Conservation (phyloP, 768 basidiomycete species). For the Candolleomyces aberdarensis region DNA sequence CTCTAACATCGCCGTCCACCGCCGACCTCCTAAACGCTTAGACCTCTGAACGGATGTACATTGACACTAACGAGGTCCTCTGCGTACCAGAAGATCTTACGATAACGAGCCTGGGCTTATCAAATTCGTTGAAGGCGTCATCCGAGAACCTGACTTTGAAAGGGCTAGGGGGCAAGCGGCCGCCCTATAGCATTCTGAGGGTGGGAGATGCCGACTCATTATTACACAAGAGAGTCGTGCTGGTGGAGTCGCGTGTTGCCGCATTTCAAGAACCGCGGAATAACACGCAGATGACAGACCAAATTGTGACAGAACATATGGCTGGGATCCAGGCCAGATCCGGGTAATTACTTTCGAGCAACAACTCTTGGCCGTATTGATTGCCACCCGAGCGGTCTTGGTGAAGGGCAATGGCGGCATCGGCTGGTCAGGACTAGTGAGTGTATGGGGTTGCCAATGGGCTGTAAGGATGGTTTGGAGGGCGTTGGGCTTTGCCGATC, state of each 20-base stretch:
- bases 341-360: constrained; percentile 53
- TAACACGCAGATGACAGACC: constrained; percentile 48
- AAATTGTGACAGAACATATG: constrained; percentile 62
- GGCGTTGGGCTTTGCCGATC: constrained; percentile 42
- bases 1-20: constrained; percentile 44
- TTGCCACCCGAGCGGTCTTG: constrained; percentile 53
- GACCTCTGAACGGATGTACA: constrained; percentile 68
- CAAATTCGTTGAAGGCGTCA: constrained; percentile 68
- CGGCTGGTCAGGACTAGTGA: constrained; percentile 52
- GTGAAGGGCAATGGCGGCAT: constrained; percentile 53
- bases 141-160: constrained; percentile 28
- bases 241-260: constrained; percentile 57
- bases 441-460: constrained; percentile 47
- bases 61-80: constrained; percentile 72
- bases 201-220: constrained; percentile 51
- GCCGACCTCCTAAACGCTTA: constrained; percentile 72
- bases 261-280: constrained; percentile 43
- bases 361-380: constrained; percentile 50
- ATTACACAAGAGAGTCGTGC: constrained; percentile 62
- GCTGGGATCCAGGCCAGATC: constrained; percentile 47
- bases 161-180: constrained; percentile 39
- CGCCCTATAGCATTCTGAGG: constrained; percentile 77
- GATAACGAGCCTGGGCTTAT: constrained; percentile 87
- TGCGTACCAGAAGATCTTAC: constrained; percentile 75
- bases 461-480: constrained; percentile 48